Evolutionary conservation across 2,329 filamentous ascomycete species (phyloP), one percentile per base, ranked within the genome.

Genomic region (Pestalotiopsis sp.): DNA sequence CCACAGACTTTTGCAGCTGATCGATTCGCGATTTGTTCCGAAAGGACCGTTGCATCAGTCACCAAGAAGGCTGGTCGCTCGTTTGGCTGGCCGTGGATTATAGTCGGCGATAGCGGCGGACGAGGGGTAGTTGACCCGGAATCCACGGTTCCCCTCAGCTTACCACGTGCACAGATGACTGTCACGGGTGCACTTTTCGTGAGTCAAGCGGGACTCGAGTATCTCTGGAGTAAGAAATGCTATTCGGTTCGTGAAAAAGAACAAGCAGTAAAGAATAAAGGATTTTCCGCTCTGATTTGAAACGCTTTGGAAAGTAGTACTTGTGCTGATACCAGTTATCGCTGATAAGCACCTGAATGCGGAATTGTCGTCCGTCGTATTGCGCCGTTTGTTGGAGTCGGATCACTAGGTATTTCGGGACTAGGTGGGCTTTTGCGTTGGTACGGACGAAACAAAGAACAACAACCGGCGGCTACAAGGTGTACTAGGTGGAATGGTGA

Each of bases 1-100:
- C 31, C 31, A 36, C 31, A 36, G 31, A 36, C 31, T 36, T 36
- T 36, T 36, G 6, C 31, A 36, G 7, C 31, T 6, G 31, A 36
- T 36, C 31, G 31, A 25, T 12, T 25, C 9, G 17, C 27, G 36
- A n/a, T 36, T 45, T 25, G 64, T 60, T 66, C 41, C 64, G 31
- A 36, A 57, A 23, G n/a, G 64, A 23, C 57, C 11, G 23, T 27
- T 23, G 17, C 62, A 31, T n/a, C 38, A 55, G 11, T 45, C 59
- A 60, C 41, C 41, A 64, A 63, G 65, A 68, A 64, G 64, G 55
- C 39, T 61, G 52, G 67, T 55, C 27, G 64, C 49, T 57, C 39
- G 45, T 67, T 69, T 68, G 67, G 39, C 65, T 65, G 65, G 45
- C 20, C 66, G 61, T 66, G 67, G 60, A 66, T 64, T 60, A 67